These are phyloP conservation scores for Candida parachauliodes DNA, from an alignment of 805 yeast species.

Conservation along the genomic window DNA sequence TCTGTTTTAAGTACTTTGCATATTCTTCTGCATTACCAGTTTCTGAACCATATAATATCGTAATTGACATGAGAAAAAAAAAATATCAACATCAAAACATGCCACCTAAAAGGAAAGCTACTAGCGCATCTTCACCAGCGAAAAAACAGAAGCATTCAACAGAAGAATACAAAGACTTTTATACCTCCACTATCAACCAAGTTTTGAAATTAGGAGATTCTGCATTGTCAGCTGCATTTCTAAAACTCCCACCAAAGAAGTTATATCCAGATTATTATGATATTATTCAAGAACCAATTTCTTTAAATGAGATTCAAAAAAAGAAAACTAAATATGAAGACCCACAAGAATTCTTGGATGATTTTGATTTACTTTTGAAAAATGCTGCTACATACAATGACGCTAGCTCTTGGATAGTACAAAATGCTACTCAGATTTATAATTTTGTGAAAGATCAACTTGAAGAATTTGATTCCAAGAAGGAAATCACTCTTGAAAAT, in stretches of 20 bases:
- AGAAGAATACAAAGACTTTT: constrained; percentile 26
- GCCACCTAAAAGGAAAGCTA: constrained; percentile 22
- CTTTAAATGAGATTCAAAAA: constrained; percentile 30
- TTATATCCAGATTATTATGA: constrained; percentile 39
- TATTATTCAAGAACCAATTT: constrained; percentile 31
- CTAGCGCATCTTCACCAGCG: constrained; percentile 2
- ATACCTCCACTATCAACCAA: constrained; percentile 26
- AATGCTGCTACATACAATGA: constrained; percentile 41
- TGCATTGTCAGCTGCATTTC: constrained; percentile 24
- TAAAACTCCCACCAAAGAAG: constrained; percentile 33
- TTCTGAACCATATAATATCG: constrained; percentile 84
- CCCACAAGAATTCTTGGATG: constrained; percentile 36
- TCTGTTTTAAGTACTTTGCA: constrained; percentile 60
- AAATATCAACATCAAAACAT: constrained; percentile 9
- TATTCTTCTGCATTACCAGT: constrained; percentile 89
- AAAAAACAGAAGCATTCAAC: constrained; percentile 19
- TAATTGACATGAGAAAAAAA: constrained; percentile 25
- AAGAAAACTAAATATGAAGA: constrained; percentile 39
- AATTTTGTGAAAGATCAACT: constrained; percentile 54
- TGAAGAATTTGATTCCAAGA: constrained; percentile 26
- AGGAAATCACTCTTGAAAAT: constrained; percentile 15
- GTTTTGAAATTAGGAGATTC: constrained; percentile 31
- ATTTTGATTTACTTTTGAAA: constrained; percentile 32
- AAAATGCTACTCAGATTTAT: constrained; percentile 55
- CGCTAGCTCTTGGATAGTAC: constrained; percentile 53